A percentile compares a stretch with the other conserved stretches of the same genome.
These are phyloP conservation scores for Endocarpon pusillum DNA, from an alignment of 495 filamentous ascomycete genomes.

Conservation along the genomic window DNA sequence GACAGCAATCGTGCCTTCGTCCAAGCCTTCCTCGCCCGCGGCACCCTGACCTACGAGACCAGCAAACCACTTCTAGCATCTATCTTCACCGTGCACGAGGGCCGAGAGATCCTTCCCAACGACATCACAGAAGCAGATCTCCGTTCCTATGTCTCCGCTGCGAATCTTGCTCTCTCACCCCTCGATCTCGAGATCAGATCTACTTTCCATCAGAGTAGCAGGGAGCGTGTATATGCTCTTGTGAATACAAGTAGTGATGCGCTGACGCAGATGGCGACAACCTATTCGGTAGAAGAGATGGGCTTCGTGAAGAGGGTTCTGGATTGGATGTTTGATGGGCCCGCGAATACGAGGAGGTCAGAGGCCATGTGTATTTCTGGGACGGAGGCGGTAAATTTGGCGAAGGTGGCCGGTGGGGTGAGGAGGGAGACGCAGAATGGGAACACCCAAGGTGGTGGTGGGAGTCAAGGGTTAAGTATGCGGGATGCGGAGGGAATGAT, in stretches of 20 bases:
- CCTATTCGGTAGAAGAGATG: constrained; percentile 67
- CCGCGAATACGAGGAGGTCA: constrained; percentile 52
- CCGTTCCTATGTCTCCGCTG: constrained; percentile 44
- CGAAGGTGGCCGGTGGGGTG: constrained; percentile 14
- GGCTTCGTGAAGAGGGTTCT: constrained; percentile 75
- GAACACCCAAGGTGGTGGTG: constrained; percentile 19
- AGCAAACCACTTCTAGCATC: constrained; percentile 56
- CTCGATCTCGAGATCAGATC: constrained; percentile 80
- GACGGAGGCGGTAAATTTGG: constrained; percentile 48
- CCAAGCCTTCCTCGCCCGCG: constrained; percentile 70
- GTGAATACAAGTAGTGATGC: constrained; percentile 81
- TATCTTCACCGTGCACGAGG: constrained; percentile 44
- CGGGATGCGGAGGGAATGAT: constrained; percentile 60
- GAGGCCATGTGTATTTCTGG: constrained; percentile 67
- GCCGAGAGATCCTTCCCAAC: constrained; percentile 25
- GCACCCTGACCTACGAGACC: constrained; percentile 56
- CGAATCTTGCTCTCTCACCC: constrained; percentile 52
- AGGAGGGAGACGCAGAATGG: constrained; percentile 22
- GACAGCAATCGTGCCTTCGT: constrained; percentile 82
- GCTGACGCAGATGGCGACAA: constrained; percentile 74
- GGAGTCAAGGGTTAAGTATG: constrained; percentile 41
- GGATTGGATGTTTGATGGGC: constrained; percentile 86
- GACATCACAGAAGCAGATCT: constrained; percentile 55
- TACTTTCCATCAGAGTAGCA: constrained; percentile 42
- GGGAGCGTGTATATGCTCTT: constrained; percentile 44